Conservation (phyloP, 345 rosid species). For the Eucalyptus brandiana region DNA sequence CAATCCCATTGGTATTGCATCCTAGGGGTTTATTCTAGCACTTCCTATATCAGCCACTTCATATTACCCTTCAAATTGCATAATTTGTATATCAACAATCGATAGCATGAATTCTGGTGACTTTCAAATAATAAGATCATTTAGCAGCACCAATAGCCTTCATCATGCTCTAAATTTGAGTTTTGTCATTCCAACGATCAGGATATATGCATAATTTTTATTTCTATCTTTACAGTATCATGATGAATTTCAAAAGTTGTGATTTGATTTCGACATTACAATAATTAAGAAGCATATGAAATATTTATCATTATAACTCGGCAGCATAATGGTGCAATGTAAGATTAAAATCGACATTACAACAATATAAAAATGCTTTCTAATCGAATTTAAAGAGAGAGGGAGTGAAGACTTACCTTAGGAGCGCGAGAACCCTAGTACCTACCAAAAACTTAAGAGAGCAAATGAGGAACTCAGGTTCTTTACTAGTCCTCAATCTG, state of each 20-base stretch:
- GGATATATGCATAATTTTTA: neutral
- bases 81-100: neutral
- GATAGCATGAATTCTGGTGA: neutral
- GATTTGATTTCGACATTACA: neutral
- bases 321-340: neutral
- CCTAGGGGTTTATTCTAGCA: neutral
- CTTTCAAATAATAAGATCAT: neutral
- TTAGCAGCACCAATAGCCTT: neutral
- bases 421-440: neutral
- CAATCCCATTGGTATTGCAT: neutral
- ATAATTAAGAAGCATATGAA: neutral
- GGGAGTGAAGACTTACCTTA: neutral
- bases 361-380: neutral
- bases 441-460: neutral
- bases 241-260: neutral
- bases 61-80: neutral
- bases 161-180: neutral
- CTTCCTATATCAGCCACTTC: neutral
- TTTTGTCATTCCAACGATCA: accelerated
- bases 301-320: neutral
- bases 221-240: neutral
- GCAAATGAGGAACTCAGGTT: neutral
- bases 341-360: neutral
- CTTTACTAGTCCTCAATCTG: neutral
- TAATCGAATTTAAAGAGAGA: neutral